Evolutionary conservation across 176 grass and related monocot species (phyloP), one percentile per base, ranked within the genome.

Genomic region (Bonia amplexicaulis): DNA sequence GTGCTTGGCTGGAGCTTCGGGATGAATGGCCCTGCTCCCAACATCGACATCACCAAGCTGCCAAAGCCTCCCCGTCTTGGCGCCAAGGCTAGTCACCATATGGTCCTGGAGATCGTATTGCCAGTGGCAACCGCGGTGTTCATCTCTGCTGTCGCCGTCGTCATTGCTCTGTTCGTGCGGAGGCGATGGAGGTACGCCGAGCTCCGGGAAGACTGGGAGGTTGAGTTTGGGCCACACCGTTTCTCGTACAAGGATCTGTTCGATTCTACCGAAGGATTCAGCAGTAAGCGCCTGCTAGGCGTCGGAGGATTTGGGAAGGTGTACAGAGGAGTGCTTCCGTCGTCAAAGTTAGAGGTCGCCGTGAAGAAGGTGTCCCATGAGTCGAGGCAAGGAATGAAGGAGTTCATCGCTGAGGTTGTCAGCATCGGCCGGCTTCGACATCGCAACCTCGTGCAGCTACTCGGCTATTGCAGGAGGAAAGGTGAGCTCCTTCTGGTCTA

Each of bases 401-500:
- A 90, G 59, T 90, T 86, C 42, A 66, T 90, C 2, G 83, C 83
- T 0, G 88, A 90, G 88, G 42, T 90, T 17, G 83, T 90, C 12
- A 90, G 78, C 12, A 68, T 91, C 13, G 89, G 89, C 19, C 80
- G 60, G 5, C 80, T 91, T 13, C 79, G 60, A 31, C 90, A 92
- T 23, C 84, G 87, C 15, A 89, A 87, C 49, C 66, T 92, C 16
- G 90, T 89, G 31, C 87, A 76, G 11, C 9, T 92, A 7, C 48
- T 92, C 1, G 90, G 87, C 1, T 89, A 89, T 14, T 89, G 87
- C 61, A 26, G 87, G 12, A 57, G 87, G 6, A 86, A 89, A 63
- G 83, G 84, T 9, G 90, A 92, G 25, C 84, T 92, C 23, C 61
- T 89, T 35, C 13, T 92, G 51, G 90, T 92, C 7, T 91, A 91